phyloP scores from a whole-genome alignment of 306 rosid genomes.

The Trifolium dubium region DNA sequence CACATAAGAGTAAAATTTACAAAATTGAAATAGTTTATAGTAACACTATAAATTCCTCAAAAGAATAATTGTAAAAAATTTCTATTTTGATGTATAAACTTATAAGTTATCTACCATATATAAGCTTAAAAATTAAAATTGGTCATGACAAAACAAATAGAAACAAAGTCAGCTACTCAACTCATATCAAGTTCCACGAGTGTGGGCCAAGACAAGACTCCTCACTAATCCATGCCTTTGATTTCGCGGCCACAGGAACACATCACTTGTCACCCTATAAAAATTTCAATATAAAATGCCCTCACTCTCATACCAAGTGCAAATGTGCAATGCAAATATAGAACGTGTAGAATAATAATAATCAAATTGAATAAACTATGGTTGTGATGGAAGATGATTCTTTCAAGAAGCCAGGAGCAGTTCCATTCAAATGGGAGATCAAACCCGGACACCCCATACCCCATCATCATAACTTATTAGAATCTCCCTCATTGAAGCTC shows the following conservation, averaged over 20 bases:
- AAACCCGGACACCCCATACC: slow-evolving; percentile 86
- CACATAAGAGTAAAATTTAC: too few relatives aligned
- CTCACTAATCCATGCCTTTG: slow-evolving; percentile 65
- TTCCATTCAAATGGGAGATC: slow-evolving; percentile 95
- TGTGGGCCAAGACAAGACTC: slow-evolving; percentile 8
- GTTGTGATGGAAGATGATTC: slow-evolving; percentile 48
- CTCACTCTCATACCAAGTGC: neutral
- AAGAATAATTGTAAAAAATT: too few relatives aligned
- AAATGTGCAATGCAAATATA: neutral
- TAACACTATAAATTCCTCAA: too few relatives aligned
- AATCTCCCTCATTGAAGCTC: slow-evolving; percentile 49
- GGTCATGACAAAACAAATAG: neutral
- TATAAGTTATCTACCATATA: too few relatives aligned
- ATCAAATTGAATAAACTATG: slow-evolving; percentile 44
- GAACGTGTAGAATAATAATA: neutral
- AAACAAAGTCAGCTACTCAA: slow-evolving; percentile 40
- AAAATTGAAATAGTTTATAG: too few relatives aligned
- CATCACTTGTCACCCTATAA: slow-evolving; percentile 1
- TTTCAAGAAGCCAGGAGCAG: slow-evolving; percentile 69
- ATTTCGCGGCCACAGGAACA: slow-evolving; percentile 59
- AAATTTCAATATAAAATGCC: slow-evolving; percentile 11
- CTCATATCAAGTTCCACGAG: neutral
- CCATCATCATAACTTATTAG: slow-evolving; percentile 33
- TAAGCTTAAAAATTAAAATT: too few relatives aligned
- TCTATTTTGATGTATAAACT: too few relatives aligned